A percentile compares a stretch with the other conserved stretches of the same genome.
These are phyloP conservation scores for Chrysopogon serrulatus DNA, from an alignment of 176 grass and related monocot genomes.

Conservation along the genomic window DNA sequence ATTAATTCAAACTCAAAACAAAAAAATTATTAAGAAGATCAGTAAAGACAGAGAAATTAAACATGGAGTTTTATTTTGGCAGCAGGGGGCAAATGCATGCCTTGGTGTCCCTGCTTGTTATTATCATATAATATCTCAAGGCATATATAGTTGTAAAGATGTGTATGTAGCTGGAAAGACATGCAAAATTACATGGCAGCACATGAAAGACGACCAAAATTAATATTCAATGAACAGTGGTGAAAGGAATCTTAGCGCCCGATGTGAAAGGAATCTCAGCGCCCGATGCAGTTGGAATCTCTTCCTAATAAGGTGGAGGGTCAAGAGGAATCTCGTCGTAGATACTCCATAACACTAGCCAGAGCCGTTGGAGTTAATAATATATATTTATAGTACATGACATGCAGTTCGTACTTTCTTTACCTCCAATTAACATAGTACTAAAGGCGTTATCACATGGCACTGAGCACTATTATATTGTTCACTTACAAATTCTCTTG, in stretches of 20 bases:
- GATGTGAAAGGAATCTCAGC: neutral
- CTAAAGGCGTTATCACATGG: neutral
- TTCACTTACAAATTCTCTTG: no score
- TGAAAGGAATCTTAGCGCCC: neutral
- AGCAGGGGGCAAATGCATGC: no score
- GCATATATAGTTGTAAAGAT: no score
- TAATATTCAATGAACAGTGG: neutral
- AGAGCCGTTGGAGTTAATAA: neutral
- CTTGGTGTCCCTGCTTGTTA: no score
- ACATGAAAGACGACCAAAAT: no score
- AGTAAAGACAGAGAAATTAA: no score
- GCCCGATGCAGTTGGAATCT: neutral
- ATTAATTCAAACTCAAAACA: no score
- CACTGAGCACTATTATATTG: no score
- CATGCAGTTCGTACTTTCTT: neutral
- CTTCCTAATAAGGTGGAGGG: neutral
- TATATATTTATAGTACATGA: no score
- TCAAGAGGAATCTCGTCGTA: neutral
- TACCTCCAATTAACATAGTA: neutral
- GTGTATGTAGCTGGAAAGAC: neutral
- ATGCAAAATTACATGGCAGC: neutral
- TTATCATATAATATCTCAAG: no score
- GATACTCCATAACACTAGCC: neutral
- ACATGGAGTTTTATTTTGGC: no score
- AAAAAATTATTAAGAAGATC: no score